A percentile compares a stretch with the other conserved stretches of the same genome.
These are phyloP conservation scores for Eutrema heterophyllum DNA, from an alignment of 345 rosid species.

Conservation along the genomic window DNA sequence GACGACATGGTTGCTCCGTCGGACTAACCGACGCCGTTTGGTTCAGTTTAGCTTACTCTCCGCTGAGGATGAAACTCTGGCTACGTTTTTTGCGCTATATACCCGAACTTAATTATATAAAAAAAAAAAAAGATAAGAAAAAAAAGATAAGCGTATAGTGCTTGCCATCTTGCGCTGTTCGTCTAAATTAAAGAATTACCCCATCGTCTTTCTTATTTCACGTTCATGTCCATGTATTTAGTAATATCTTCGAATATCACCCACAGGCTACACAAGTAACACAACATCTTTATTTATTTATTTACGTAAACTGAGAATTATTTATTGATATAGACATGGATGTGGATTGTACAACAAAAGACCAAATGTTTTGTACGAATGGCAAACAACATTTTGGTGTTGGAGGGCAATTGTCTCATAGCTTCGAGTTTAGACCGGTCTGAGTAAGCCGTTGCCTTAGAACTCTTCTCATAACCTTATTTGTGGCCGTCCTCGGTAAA, in stretches of 20 bases:
- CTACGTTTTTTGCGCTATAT: not conserved
- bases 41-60: not conserved
- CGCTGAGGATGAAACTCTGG: not conserved
- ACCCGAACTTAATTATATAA: not conserved
- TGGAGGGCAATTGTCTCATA: constrained; percentile 28
- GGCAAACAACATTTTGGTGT: not conserved
- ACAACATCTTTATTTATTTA: not conserved
- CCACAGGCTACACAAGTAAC: not conserved
- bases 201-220: not conserved
- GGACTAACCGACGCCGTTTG: constrained; percentile 27
- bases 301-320: not conserved
- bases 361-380: not conserved
- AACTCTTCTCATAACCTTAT: constrained; percentile 95
- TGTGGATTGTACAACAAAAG: constrained; percentile 4
- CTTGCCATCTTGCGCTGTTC: constrained; percentile 10
- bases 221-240: not conserved
- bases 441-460: constrained; percentile 60
- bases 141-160: not conserved
- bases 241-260: not conserved
- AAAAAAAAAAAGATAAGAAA: not conserved
- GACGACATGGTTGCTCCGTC: constrained; percentile 45
- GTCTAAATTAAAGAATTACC: not conserved
- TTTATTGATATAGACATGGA: not conserved
- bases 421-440: constrained; percentile 51
- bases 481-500: constrained; percentile 84